Evolutionary conservation across 2,329 filamentous ascomycete species (phyloP), one percentile per base, ranked within the genome.

Genomic region (Chaetothyriales sp.): DNA sequence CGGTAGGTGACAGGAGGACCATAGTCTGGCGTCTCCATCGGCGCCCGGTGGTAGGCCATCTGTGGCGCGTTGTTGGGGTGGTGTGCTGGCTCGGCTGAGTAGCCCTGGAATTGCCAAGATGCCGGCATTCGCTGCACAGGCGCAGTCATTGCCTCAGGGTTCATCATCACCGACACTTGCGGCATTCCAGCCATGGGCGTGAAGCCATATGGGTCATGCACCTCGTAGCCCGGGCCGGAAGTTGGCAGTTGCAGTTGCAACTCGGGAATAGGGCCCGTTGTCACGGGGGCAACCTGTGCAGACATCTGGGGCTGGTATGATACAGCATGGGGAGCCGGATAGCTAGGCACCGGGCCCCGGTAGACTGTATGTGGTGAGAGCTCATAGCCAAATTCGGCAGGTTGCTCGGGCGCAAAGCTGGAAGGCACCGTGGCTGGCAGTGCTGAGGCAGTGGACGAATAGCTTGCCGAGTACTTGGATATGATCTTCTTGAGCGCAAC

Each of bases 401-500:
- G 32, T 5, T 39, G 32, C 12, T 39, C 32, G 53, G 66, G 66
- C 43, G 64, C 56, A 52, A 67, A 69, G 51, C 62, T 65, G 3
- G 67, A 66, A 25, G 58, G 63, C 46, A 67, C 64, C 5, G 68
- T 61, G 3, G 68, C 65, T 5, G 67, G 61, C 26, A 72, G 62
- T 20, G 69, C 64, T 18, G 66, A 63, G 50, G 79, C 79, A 18
- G 79, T 82, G 42, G 80, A 82, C n/a, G 79, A 79, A 63, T 82
- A 83, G 64, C 78, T 82, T 52, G 79, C 80, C 59, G 79, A 81
- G 68, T 96, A 98, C 83, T 98, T 98, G 62, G 86, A 83, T 65
- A 98, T 94, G 63, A 98, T 96, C 74, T 98, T 98, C 76, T 93
- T 94, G 58, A 98, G 75, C 0, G 92, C 90, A 53, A 81, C 78